Evolutionary conservation across 768 basidiomycete genomes (phyloP).

Genomic region (Boletus sp.): DNA sequence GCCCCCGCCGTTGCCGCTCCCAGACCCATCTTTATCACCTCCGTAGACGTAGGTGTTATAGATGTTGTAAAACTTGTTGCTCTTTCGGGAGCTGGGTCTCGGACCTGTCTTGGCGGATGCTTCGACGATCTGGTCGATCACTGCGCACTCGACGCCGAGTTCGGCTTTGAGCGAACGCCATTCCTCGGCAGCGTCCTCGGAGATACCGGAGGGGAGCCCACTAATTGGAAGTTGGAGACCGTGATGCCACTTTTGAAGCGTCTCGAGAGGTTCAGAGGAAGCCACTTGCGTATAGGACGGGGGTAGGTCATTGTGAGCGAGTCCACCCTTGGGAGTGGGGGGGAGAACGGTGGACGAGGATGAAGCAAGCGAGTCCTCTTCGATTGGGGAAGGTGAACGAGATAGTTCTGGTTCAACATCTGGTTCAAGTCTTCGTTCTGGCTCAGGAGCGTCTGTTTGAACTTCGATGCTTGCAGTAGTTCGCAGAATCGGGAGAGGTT

Average conservation of each 20-base stretch:
- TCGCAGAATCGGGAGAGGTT: slow-evolving; percentile 30
- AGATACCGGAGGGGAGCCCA: slow-evolving; percentile 50
- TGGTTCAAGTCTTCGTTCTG: slow-evolving; percentile 37
- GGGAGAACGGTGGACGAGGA: slow-evolving; percentile 74
- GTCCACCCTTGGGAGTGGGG: slow-evolving; percentile 59
- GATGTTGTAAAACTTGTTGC: slow-evolving; percentile 77
- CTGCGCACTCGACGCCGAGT: slow-evolving; percentile 71
- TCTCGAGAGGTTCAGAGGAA: slow-evolving; percentile 50
- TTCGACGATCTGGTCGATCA: slow-evolving; percentile 69
- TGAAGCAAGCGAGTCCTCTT: slow-evolving; percentile 61
- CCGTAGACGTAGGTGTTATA: slow-evolving; percentile 72
- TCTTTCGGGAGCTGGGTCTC: slow-evolving; percentile 37
- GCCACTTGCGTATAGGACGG: slow-evolving; percentile 70
- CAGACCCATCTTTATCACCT: slow-evolving; percentile 38
- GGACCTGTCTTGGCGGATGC: slow-evolving; percentile 35
- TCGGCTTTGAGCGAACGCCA: slow-evolving; percentile 81
- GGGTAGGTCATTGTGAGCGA: slow-evolving; percentile 51
- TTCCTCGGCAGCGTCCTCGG: slow-evolving; percentile 66
- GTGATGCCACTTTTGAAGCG: slow-evolving; percentile 69
- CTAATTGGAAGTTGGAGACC: slow-evolving; percentile 50
- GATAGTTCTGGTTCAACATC: slow-evolving; percentile 31
- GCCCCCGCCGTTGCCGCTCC: slow-evolving; percentile 14
- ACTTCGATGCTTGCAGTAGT: slow-evolving; percentile 52
- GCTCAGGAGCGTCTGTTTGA: slow-evolving; percentile 53
- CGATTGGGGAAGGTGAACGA: slow-evolving; percentile 44